Conservation (phyloP, 768 basidiomycete genomes). For the Leccinum olivaceopallidum region DNA sequence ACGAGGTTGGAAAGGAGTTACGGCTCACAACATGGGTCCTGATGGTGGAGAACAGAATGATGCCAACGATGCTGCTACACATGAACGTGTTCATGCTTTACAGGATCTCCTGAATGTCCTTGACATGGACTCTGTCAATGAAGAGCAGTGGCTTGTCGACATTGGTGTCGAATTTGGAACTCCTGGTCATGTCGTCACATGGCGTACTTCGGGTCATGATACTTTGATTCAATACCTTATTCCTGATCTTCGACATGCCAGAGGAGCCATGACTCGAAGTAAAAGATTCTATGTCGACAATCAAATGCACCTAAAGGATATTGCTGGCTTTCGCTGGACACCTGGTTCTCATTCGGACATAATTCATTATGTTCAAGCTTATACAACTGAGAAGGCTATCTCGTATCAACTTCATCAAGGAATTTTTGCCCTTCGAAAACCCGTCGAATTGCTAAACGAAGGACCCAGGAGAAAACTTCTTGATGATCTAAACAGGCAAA, state of each 20-base stretch:
- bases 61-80: not conserved
- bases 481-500: not conserved
- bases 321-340: slow-evolving; percentile 4
- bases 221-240: not conserved
- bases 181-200: not conserved
- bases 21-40: not conserved
- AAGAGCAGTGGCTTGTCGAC: slow-evolving; percentile 1
- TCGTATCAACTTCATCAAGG: slow-evolving; percentile 14
- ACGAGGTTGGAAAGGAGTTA: slow-evolving; percentile 8
- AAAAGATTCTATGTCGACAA: not conserved
- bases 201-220: not conserved
- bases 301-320: slow-evolving; percentile 10
- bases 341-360: not conserved
- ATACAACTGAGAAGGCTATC: slow-evolving; percentile 6
- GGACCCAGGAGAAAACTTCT: not conserved
- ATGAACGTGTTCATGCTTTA: not conserved
- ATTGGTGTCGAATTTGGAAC: not conserved
- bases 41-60: not conserved
- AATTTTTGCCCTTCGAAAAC: not conserved
- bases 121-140: not conserved
- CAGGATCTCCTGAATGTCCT: not conserved
- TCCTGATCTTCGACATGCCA: not conserved
- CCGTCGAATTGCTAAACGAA: not conserved
- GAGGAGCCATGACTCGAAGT: rapidly evolving
- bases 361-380: slow-evolving; percentile 6